Conservation (phyloP, 2,329 filamentous ascomycete genomes). For the Aspergillus piperis region DNA sequence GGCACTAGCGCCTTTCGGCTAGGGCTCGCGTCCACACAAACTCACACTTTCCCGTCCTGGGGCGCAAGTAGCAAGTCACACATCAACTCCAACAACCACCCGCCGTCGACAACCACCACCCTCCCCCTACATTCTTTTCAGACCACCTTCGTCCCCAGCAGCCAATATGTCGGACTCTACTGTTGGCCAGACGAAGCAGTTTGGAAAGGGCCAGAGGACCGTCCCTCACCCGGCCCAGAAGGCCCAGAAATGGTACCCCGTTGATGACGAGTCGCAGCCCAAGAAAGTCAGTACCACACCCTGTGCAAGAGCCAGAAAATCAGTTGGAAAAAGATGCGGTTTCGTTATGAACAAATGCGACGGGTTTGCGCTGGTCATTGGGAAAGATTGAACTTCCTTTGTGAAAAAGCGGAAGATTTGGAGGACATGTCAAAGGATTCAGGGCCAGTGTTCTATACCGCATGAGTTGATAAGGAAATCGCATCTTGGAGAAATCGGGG, state of each 20-base stretch:
- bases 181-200: constrained; percentile 77
- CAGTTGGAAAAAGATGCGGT: constrained; percentile 26
- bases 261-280: constrained; percentile 81
- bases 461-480: constrained; percentile 26
- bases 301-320: constrained; percentile 21
- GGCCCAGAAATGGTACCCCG: constrained; percentile 99
- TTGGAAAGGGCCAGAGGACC: constrained; percentile 93
- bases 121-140: constrained; percentile 36
- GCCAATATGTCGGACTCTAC: constrained; percentile 58
- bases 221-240: constrained; percentile 74
- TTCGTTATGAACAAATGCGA: constrained; percentile 34
- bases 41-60: constrained; percentile 41
- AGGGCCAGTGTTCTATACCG: constrained; percentile 22
- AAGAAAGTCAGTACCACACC: constrained; percentile 80
- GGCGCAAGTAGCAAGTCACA: constrained; percentile 41
- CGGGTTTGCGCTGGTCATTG: constrained; percentile 25
- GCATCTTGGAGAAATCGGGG: constrained; percentile 18
- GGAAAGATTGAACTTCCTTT: constrained; percentile 15
- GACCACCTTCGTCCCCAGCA: constrained; percentile 44
- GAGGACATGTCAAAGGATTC: constrained; percentile 9
- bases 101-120: constrained; percentile 46
- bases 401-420: not conserved
- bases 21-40: constrained; percentile 50
- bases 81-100: constrained; percentile 45
- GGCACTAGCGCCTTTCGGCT: constrained; percentile 43